Evolutionary conservation across 345 rosid species (phyloP).

Genomic region (Murraya paniculata): DNA sequence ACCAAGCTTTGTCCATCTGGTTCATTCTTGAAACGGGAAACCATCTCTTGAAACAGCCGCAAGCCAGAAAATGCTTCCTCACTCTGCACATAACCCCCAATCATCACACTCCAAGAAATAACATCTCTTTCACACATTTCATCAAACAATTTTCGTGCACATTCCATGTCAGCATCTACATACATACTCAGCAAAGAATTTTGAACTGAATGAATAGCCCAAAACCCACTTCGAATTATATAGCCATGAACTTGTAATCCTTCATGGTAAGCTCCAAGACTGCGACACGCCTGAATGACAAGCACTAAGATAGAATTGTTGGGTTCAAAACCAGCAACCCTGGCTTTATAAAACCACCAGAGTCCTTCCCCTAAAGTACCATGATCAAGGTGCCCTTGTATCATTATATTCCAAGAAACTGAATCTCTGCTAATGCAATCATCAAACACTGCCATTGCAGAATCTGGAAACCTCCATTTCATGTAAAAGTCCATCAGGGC

Average conservation of each 20-base stretch:
- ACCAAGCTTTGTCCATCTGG: slow-evolving; percentile 50
- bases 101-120: slow-evolving; percentile 65
- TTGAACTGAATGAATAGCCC: slow-evolving; percentile 39
- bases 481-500: slow-evolving; percentile 61
- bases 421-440: slow-evolving; percentile 45
- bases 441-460: slow-evolving; percentile 41
- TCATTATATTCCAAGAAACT: slow-evolving; percentile 68
- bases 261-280: slow-evolving; percentile 8
- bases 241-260: slow-evolving; percentile 46
- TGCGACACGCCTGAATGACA: slow-evolving; percentile 44
- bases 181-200: slow-evolving; percentile 51
- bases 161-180: slow-evolving; percentile 21
- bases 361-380: slow-evolving; percentile 47
- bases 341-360: slow-evolving; percentile 48
- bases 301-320: slow-evolving; percentile 58
- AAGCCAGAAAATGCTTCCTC: slow-evolving; percentile 39
- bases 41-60: slow-evolving; percentile 54
- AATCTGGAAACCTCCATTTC: slow-evolving; percentile 43
- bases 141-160: slow-evolving; percentile 58
- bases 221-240: slow-evolving; percentile 47
- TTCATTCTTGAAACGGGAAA: slow-evolving; percentile 25
- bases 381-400: slow-evolving; percentile 42
- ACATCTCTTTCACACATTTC: slow-evolving; percentile 67
- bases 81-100: slow-evolving; percentile 45
- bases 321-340: slow-evolving; percentile 53